Percentiles rank a stretch among this genome's conserved stretches.
These are phyloP conservation scores for Tulasnella sp. DNA, from an alignment of 768 basidiomycete species.

Conservation along the genomic window DNA sequence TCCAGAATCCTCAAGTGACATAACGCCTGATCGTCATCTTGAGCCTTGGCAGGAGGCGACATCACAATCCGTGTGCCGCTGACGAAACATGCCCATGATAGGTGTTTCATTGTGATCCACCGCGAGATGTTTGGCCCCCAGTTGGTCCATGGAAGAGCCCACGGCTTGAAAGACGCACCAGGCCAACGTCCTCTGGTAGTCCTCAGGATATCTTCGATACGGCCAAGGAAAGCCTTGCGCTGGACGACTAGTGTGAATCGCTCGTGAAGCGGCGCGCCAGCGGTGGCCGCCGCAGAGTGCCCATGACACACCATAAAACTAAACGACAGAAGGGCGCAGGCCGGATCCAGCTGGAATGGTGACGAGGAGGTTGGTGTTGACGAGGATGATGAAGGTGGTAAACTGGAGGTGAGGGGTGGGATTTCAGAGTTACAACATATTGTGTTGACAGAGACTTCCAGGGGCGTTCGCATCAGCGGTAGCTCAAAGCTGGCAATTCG, in stretches of 20 bases:
- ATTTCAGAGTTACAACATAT: conserved; percentile 11
- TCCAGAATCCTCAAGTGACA: conserved; percentile 8
- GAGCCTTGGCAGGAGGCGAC: not conserved
- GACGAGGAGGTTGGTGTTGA: not conserved
- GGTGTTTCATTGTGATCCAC: conserved; percentile 5
- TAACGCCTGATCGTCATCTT: not conserved
- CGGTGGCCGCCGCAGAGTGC: not conserved
- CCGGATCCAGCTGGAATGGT: conserved; percentile 3
- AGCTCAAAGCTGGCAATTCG: conserved; percentile 9
- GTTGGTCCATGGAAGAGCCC: not conserved
- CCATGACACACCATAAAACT: conserved; percentile 14
- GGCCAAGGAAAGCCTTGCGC: not conserved
- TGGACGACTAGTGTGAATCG: conserved; percentile 13
- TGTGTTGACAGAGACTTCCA: conserved; percentile 11
- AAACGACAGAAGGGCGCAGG: conserved; percentile 1
- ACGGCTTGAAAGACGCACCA: not conserved
- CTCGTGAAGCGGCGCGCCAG: not conserved
- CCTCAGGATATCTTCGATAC: not conserved
- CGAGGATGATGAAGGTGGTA: not conserved
- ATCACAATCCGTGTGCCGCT: conserved; percentile 7
- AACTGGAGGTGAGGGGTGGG: not conserved
- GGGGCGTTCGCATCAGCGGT: conserved; percentile 2
- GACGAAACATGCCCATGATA: conserved; percentile 11
- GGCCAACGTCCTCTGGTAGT: not conserved
- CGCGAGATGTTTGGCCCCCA: conserved; percentile 7